A percentile compares a stretch with the other conserved stretches of the same genome.
Evolutionary conservation across 2,329 filamentous ascomycete species (phyloP).

Genomic region (Monosporascus sp.): DNA sequence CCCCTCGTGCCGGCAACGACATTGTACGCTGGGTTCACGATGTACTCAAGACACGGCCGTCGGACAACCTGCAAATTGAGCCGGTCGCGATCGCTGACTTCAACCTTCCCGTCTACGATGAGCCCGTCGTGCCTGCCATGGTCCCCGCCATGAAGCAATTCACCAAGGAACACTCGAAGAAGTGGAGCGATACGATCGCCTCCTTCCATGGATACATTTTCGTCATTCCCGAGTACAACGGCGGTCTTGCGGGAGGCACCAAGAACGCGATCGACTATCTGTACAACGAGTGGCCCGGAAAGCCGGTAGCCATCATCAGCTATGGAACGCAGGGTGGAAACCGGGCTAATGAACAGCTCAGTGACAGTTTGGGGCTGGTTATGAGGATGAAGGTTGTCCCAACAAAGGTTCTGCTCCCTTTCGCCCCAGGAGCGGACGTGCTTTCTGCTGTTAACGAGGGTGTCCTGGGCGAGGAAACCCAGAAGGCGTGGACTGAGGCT

Average conservation of each 20-base stretch:
- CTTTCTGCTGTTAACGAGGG: constrained; percentile 16
- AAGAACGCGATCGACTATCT: constrained; percentile 63
- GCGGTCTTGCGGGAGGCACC: constrained; percentile 43
- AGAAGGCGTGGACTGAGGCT: constrained; percentile 15
- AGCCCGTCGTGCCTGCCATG: constrained; percentile 33
- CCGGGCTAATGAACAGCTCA: constrained; percentile 24
- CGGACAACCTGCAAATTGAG: constrained; percentile 16
- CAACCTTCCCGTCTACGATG: constrained; percentile 40
- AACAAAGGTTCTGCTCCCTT: constrained; percentile 19
- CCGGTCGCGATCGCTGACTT: constrained; percentile 32
- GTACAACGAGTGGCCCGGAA: constrained; percentile 51
- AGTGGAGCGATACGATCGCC: constrained; percentile 40
- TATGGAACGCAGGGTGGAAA: constrained; percentile 46
- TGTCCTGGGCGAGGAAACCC: constrained; percentile 14
- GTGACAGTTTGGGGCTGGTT: too few relatives aligned
- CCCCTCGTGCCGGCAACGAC: constrained; percentile 27
- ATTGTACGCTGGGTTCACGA: constrained; percentile 29
- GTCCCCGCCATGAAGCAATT: constrained; percentile 32
- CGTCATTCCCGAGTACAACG: constrained; percentile 53
- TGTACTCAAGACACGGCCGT: constrained; percentile 19
- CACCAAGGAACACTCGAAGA: constrained; percentile 35
- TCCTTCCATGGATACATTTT: constrained; percentile 42
- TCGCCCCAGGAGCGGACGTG: constrained; percentile 18
- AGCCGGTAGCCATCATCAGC: constrained; percentile 47
- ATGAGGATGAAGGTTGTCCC: too few relatives aligned